phyloP scores from a whole-genome alignment of 768 basidiomycete genomes.

The Hericium rajendrae region DNA sequence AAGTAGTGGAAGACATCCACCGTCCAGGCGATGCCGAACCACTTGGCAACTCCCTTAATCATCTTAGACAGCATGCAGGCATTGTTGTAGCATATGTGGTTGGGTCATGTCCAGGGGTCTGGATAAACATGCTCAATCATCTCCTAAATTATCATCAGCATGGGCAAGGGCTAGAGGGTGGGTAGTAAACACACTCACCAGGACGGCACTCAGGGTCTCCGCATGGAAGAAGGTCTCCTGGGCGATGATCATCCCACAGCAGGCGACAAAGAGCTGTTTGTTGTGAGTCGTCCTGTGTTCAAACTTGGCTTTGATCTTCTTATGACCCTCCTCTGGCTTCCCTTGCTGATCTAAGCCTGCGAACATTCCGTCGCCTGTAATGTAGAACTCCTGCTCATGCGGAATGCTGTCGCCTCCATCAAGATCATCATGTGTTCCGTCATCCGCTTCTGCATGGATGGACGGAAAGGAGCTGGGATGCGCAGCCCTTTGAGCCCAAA shows the following conservation, averaged over 20 bases:
- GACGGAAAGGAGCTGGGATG: too few relatives aligned
- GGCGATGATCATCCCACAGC: slow-evolving; percentile 11
- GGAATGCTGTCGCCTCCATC: too few relatives aligned
- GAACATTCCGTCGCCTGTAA: too few relatives aligned
- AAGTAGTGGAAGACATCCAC: slow-evolving; percentile 18
- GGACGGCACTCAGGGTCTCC: slow-evolving; percentile 7
- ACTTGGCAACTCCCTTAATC: neutral
- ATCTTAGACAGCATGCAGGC: neutral
- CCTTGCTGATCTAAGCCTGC: too few relatives aligned
- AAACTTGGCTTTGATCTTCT: slow-evolving; percentile 1
- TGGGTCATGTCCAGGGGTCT: neutral
- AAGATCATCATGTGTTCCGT: too few relatives aligned
- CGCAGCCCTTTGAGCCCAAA: too few relatives aligned
- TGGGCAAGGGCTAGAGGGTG: neutral
- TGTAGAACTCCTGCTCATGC: too few relatives aligned
- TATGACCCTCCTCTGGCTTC: neutral
- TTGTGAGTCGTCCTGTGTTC: slow-evolving; percentile 11
- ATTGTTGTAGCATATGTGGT: neutral
- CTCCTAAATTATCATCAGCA: neutral
- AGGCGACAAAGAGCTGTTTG: slow-evolving; percentile 10
- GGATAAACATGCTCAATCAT: neutral
- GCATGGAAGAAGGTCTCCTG: slow-evolving; percentile 9
- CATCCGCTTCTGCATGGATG: too few relatives aligned
- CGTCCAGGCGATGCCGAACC: slow-evolving; percentile 6
- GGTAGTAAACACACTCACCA: slow-evolving; percentile 3